Evolutionary conservation across 2,329 filamentous ascomycete genomes (phyloP).

Genomic region (Trichophyton schoenleinii): DNA sequence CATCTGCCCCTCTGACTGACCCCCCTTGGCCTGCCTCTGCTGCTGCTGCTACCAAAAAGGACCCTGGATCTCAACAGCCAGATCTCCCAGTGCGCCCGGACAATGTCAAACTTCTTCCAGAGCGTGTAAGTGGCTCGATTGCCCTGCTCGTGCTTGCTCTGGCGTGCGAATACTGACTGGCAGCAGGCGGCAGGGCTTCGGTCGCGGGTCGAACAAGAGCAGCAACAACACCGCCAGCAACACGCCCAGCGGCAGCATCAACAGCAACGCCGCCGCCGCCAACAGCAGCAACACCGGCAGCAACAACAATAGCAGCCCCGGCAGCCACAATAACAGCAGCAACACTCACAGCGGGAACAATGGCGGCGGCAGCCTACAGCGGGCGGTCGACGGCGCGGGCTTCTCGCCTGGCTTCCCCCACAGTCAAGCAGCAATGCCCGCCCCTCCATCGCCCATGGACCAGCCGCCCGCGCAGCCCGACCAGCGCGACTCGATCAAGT

Average conservation of each 20-base stretch:
- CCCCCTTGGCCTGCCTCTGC: background rate
- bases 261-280: background rate
- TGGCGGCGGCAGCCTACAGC: background rate
- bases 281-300: background rate
- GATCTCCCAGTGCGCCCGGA: slow-evolving; percentile 11
- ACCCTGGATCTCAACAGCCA: background rate
- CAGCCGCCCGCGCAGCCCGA: slow-evolving; percentile 27
- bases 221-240: background rate
- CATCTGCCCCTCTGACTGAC: background rate
- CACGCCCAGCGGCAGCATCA: background rate
- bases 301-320: background rate
- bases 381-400: background rate
- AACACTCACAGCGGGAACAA: background rate
- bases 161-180: background rate
- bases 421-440: slow-evolving; percentile 20
- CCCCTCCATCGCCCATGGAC: slow-evolving; percentile 24
- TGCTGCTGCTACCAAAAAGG: background rate
- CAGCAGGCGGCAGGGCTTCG: slow-evolving; percentile 37
- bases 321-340: background rate
- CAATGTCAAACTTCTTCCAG: slow-evolving; percentile 39
- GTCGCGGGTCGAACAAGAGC: slow-evolving; percentile 34
- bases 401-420: background rate
- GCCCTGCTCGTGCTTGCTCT: background rate
- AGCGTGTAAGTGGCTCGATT: slow-evolving; percentile 33
- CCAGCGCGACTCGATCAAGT: slow-evolving; percentile 33